These are phyloP conservation scores for Puccinia polysora DNA, from an alignment of 1,284 basidiomycete species.

Conservation along the genomic window DNA sequence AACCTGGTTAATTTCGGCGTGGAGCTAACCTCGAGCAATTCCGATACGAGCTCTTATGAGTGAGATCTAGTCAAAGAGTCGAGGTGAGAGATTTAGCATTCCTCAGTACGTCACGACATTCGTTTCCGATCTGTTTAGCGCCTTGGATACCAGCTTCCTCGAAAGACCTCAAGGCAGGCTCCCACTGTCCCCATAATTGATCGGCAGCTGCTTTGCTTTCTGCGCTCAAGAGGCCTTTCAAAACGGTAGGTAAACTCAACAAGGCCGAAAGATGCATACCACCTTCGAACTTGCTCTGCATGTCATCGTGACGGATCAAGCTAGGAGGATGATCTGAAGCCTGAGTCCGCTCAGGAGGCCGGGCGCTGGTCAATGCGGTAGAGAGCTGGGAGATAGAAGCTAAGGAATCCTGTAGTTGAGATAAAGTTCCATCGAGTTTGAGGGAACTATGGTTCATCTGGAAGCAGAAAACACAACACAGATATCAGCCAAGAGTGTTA, in stretches of 20 bases:
- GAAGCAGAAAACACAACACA: neutral
- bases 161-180: slow-evolving; percentile 17
- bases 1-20: too few species aligned
- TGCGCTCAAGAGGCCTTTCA: neutral
- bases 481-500: too few species aligned
- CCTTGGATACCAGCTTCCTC: slow-evolving; percentile 16
- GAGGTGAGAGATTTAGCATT: slow-evolving; percentile 5
- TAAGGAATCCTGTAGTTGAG: slow-evolving; percentile 70
- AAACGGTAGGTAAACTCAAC: slow-evolving; percentile 32
- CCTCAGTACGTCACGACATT: slow-evolving; percentile 36
- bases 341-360: neutral
- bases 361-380: slow-evolving; percentile 61
- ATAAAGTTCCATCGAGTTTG: slow-evolving; percentile 72
- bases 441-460: slow-evolving; percentile 81
- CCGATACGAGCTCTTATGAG: too few species aligned
- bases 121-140: slow-evolving; percentile 21
- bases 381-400: slow-evolving; percentile 74
- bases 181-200: slow-evolving; percentile 43
- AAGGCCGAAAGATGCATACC: slow-evolving; percentile 7
- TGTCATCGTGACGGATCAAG: neutral
- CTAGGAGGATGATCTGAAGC: neutral
- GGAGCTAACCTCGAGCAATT: too few species aligned
- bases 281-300: neutral
- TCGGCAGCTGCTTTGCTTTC: slow-evolving; percentile 1
- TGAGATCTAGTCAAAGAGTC: too few species aligned